phyloP scores from a whole-genome alignment of 192 early-diverging fungal genomes.

The Dissophora globulifera region DNA sequence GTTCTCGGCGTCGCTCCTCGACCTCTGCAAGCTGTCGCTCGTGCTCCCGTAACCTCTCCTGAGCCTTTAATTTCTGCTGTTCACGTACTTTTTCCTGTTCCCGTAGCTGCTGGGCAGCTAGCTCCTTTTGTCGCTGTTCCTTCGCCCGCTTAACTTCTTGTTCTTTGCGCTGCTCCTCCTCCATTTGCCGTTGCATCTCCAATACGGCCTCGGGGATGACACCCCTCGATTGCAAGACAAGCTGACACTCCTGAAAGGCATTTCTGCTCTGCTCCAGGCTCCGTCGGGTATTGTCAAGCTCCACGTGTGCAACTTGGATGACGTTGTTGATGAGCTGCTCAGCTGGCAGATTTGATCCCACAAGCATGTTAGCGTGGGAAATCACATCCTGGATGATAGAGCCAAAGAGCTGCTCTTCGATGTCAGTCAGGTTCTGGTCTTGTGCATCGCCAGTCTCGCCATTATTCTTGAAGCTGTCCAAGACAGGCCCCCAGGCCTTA shows the following conservation, averaged over 20 bases:
- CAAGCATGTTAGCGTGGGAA: conserved; percentile 44
- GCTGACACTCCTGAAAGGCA: conserved; percentile 42
- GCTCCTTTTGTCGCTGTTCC: conserved; percentile 22
- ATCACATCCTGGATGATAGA: conserved; percentile 46
- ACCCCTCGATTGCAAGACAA: conserved; percentile 30
- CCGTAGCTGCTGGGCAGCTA: neutral
- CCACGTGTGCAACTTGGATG: conserved; percentile 23
- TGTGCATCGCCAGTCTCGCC: conserved; percentile 1
- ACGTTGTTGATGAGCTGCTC: conserved; percentile 36
- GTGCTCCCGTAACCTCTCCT: conserved; percentile 2
- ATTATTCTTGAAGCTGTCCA: conserved; percentile 17
- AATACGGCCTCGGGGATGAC: conserved; percentile 22
- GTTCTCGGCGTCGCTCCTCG: neutral
- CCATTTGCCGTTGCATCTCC: conserved; percentile 47
- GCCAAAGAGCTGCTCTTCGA: conserved; percentile 32
- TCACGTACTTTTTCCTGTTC: conserved; percentile 8
- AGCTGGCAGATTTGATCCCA: conserved; percentile 18
- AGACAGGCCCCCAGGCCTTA: conserved; percentile 33
- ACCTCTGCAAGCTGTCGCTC: conserved; percentile 8
- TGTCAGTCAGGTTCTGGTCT: conserved; percentile 16
- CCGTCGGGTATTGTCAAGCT: conserved; percentile 27
- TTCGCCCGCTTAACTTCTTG: conserved; percentile 27
- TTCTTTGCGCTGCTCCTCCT: conserved; percentile 23
- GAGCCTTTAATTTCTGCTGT: conserved; percentile 8
- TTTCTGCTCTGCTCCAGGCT: conserved; percentile 24